Evolutionary conservation across 73 alveolate genomes (phyloP).

Genomic region (Paraurostyla sp.): DNA sequence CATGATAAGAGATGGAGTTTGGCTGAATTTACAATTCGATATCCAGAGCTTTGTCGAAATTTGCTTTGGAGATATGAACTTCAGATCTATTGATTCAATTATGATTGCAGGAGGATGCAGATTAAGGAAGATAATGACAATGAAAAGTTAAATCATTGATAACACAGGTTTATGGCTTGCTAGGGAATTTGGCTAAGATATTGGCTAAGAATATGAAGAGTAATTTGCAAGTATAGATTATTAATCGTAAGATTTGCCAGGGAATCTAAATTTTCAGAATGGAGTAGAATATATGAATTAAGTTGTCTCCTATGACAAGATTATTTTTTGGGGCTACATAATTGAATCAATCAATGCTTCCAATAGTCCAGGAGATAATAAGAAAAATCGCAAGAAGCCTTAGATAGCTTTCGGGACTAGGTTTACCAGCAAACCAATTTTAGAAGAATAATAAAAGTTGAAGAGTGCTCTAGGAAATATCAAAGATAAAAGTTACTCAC

Average conservation of each 20-base stretch:
- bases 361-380: background rate
- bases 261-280: background rate
- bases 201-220: slow-evolving; percentile 20
- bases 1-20: slow-evolving; percentile 80
- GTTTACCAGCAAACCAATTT: background rate
- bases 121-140: slow-evolving; percentile 67
- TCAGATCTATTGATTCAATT: slow-evolving; percentile 85
- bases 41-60: slow-evolving; percentile 75
- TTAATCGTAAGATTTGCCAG: background rate
- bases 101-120: slow-evolving; percentile 79
- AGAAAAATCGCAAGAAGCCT: slow-evolving; percentile 13
- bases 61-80: slow-evolving; percentile 82
- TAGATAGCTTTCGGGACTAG: slow-evolving; percentile 31
- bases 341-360: background rate
- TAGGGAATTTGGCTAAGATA: slow-evolving; percentile 12
- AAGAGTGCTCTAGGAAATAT: background rate
- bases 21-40: slow-evolving; percentile 88
- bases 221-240: background rate
- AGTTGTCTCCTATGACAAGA: slow-evolving; percentile 24
- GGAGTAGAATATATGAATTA: slow-evolving; percentile 43
- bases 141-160: slow-evolving; percentile 30
- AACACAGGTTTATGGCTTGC: background rate
- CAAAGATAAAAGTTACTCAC: background rate
- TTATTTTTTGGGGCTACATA: slow-evolving; percentile 27
- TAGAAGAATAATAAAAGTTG: background rate